phyloP scores from a whole-genome alignment of 305 asterid genomes.

The Withania somnifera region DNA sequence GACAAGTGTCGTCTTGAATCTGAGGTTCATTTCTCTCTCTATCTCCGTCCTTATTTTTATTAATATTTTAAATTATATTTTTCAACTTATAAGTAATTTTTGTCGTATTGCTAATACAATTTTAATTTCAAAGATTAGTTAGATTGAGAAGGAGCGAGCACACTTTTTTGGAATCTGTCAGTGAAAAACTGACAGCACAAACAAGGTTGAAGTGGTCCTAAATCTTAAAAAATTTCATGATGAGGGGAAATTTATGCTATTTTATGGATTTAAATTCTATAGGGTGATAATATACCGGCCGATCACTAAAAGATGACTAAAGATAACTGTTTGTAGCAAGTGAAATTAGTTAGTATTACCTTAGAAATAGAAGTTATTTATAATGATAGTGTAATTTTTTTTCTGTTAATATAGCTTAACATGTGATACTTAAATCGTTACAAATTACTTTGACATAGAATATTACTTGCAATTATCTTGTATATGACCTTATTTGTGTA shows the following conservation, averaged over 20 bases:
- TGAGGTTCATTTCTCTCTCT: constrained; percentile 24
- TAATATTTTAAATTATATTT: too few species aligned
- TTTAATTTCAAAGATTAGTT: too few species aligned
- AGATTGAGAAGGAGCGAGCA: too few species aligned
- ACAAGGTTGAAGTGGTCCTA: too few species aligned
- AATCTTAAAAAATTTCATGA: too few species aligned
- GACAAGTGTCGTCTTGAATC: constrained; percentile 61
- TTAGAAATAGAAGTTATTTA: not conserved
- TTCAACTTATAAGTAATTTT: too few species aligned
- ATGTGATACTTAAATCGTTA: not conserved
- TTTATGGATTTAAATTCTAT: not conserved
- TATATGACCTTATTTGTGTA: not conserved
- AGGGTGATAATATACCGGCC: not conserved
- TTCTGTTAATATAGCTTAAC: not conserved
- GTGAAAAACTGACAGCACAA: too few species aligned
- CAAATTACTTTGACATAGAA: not conserved
- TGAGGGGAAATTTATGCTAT: too few species aligned
- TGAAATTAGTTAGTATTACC: not conserved
- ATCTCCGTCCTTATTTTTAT: too few species aligned
- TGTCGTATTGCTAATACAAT: too few species aligned
- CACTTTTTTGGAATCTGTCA: too few species aligned
- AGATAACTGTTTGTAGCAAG: too few species aligned
- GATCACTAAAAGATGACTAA: not conserved
- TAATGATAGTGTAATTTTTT: not conserved
- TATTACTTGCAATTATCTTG: not conserved